These are phyloP conservation scores for Ilyonectria mors-panacis DNA, from an alignment of 2,329 filamentous ascomycete species.

Conservation along the genomic window DNA sequence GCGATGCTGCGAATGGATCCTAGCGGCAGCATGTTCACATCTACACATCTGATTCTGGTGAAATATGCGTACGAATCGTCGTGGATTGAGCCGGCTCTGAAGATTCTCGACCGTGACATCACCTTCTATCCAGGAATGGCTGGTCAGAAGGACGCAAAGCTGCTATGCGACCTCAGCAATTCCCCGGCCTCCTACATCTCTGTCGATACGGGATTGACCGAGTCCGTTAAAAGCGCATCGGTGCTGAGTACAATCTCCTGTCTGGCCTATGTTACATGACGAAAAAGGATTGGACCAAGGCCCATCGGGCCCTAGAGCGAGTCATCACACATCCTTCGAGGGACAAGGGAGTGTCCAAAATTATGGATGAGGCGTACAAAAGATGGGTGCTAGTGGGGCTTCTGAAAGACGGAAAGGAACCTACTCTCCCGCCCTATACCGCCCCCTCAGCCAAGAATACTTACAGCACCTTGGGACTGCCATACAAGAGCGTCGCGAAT, in stretches of 20 bases:
- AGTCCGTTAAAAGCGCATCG: conserved; percentile 63
- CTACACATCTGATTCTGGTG: conserved; percentile 71
- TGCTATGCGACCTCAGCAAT: conserved; percentile 63
- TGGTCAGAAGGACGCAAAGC: conserved; percentile 52
- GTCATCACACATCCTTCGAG: conserved; percentile 77
- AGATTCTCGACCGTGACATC: conserved; percentile 75
- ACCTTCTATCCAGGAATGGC: conserved; percentile 73
- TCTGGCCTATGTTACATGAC: conserved; percentile 77
- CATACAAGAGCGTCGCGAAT: conserved; percentile 79
- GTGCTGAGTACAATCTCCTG: conserved; percentile 78
- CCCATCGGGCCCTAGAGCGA: conserved; percentile 73
- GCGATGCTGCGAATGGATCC: conserved; percentile 79
- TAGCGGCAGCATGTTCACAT: conserved; percentile 75
- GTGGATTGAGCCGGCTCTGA: conserved; percentile 68
- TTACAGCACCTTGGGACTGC: conserved; percentile 72
- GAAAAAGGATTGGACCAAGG: conserved; percentile 73
- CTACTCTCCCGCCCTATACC: conserved; percentile 69
- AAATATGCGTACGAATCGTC: conserved; percentile 72
- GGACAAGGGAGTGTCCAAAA: conserved; percentile 75
- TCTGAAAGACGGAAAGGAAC: conserved; percentile 75
- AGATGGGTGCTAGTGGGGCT: conserved; percentile 88
- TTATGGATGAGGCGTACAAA: conserved; percentile 92
- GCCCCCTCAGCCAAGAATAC: conserved; percentile 67
- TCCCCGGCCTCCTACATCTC: conserved; percentile 72
- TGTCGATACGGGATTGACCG: conserved; percentile 69